Evolutionary conservation across 352 stramenopile genomes (phyloP), one percentile per base, ranked within the genome.

Genomic region (Globisporangium paddicum): DNA sequence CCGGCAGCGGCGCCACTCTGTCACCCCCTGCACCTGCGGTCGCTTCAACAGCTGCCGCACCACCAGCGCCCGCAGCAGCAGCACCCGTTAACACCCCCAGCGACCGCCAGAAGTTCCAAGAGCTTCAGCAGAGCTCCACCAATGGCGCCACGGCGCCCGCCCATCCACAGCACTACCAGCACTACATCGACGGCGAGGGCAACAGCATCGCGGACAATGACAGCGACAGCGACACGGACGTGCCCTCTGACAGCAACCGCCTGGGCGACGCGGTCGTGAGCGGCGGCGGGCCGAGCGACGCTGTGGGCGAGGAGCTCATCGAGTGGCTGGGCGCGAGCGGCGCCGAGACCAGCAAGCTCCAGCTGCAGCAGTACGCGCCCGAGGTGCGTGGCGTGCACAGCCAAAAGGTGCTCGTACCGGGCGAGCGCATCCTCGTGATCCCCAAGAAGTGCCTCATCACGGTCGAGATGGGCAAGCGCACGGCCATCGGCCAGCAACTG

Each of bases 391-490:
- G 93, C 37, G 90, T 98, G 47, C 93, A 98, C 76, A 94, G 89
- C 52, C 73, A 79, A 40, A 86, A 90, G 58, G 77, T 93, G 38
- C 78, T 98, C 21, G 76, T 84, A 41, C 79, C 84, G 1, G 89
- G 94, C 55, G 86, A 97, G 62, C 79, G 84, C 42, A 90, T 96
- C 61, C 88, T 98, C 48, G 81, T 90, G 51, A 91, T 98, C 64
- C 94, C 95, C 10, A 86, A 96, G 45, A 95, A 93, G 56, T 99
- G 96, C 67, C 82, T 99, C 4, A 98, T 99, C 60, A 99, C 97
- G 13, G 97, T 99, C 21, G 96, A 99, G 80, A 99, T 99, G 97
- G 97, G 97, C 69, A 98, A 99, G 77, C 80, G 87, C 49, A 98
- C 96, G 34, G 87, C 93, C 32, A 97, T 99, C 46, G 96, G 97